These are phyloP conservation scores for Claviceps cyperi DNA, from an alignment of 2,329 filamentous ascomycete species.

Conservation along the genomic window DNA sequence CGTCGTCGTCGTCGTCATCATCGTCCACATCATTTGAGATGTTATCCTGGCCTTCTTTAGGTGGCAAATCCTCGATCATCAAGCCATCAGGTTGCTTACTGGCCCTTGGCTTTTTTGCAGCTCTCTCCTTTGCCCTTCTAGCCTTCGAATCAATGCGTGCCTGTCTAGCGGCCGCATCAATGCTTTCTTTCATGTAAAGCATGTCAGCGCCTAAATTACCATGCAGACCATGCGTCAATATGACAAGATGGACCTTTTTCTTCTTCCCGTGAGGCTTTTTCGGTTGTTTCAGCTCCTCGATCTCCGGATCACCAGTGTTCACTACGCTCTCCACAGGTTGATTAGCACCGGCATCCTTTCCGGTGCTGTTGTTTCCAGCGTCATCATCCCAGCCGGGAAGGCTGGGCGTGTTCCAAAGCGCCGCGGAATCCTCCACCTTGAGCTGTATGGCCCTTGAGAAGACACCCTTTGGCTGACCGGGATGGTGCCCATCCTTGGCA, in stretches of 20 bases:
- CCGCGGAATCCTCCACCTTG: conserved; percentile 74
- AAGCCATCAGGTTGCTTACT: conserved; percentile 1
- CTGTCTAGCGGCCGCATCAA: conserved; percentile 67
- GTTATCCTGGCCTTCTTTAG: conserved; percentile 8
- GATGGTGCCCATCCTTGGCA: conserved; percentile 42
- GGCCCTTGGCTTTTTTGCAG: conserved; percentile 13
- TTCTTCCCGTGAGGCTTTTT: conserved; percentile 30
- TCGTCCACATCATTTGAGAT: conserved; percentile 9
- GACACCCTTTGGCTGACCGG: conserved; percentile 56
- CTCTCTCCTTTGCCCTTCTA: conserved; percentile 38
- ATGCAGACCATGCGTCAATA: conserved; percentile 87
- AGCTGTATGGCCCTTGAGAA: conserved; percentile 70
- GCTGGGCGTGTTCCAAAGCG: conserved; percentile 82
- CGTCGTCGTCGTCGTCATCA: conserved; percentile 46
- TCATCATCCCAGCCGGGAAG: conserved; percentile 53
- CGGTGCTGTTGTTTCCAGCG: conserved; percentile 17
- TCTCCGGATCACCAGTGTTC: conserved; percentile 19
- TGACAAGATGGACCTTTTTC: conserved; percentile 77
- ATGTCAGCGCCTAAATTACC: conserved; percentile 94
- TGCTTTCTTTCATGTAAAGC: conserved; percentile 94
- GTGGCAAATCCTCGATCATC: background rate
- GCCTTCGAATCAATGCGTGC: conserved; percentile 54
- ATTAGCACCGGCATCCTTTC: conserved; percentile 13
- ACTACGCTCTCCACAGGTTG: conserved; percentile 19
- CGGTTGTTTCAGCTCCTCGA: conserved; percentile 9